Evolutionary conservation across 257 asterid species (phyloP).

Genomic region (Jaltomata sinuosa): DNA sequence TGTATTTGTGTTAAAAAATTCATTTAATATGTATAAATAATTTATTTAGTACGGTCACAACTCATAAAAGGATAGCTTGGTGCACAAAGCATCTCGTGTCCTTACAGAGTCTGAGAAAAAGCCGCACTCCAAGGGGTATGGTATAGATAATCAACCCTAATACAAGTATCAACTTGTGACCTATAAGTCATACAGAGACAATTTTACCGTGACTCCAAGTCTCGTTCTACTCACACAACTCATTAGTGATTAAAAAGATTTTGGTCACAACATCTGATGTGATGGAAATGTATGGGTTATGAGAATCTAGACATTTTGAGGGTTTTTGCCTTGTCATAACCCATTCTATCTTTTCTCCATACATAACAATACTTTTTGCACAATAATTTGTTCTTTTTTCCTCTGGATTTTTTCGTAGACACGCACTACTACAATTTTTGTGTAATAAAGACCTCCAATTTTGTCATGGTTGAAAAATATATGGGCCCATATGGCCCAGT

Average conservation of each 20-base stretch:
- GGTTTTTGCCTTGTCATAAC: neutral
- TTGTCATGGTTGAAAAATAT: neutral
- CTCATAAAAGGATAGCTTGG: too few species aligned
- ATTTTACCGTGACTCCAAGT: neutral
- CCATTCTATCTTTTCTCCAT: neutral
- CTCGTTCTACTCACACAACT: neutral
- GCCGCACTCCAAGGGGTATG: too few species aligned
- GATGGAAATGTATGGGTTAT: conserved; percentile 18
- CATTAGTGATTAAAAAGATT: neutral
- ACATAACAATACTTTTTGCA: neutral
- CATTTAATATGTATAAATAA: neutral
- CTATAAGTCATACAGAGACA: too few species aligned
- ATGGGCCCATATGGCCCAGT: neutral
- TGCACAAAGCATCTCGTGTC: too few species aligned
- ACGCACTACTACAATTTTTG: neutral
- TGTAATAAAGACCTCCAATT: neutral
- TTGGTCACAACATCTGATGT: conserved; percentile 7
- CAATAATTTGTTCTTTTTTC: neutral
- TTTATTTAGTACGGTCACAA: rapidly evolving
- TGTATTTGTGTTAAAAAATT: neutral
- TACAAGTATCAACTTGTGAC: too few species aligned
- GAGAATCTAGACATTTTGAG: conserved; percentile 22
- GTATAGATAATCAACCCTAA: too few species aligned
- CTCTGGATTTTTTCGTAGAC: neutral
- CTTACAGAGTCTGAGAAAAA: too few species aligned